These are phyloP conservation scores for Jacaranda mimosifolia DNA, from an alignment of 257 asterid genomes.

Conservation along the genomic window DNA sequence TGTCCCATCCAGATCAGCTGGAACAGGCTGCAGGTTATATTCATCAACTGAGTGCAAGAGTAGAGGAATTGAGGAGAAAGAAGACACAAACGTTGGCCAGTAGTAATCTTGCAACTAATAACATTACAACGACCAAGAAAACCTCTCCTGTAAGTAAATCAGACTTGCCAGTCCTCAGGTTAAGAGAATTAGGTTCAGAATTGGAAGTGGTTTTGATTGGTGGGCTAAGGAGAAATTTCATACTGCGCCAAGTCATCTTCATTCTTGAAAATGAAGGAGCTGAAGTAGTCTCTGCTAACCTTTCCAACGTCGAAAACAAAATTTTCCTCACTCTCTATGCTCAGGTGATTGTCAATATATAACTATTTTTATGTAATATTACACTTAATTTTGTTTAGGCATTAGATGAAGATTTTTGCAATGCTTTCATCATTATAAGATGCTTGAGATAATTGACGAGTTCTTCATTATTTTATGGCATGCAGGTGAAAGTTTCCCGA, in stretches of 20 bases:
- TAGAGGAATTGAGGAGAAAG: conserved; percentile 41
- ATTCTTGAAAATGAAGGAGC: conserved; percentile 52
- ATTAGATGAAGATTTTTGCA: no score
- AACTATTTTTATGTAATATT: no score
- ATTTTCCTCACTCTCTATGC: conserved; percentile 46
- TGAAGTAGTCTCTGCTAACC: conserved; percentile 41
- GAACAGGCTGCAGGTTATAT: conserved; percentile 47
- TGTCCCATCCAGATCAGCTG: conserved; percentile 49
- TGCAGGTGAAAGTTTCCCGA: conserved; percentile 32
- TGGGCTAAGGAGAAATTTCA: conserved; percentile 13
- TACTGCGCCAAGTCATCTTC: conserved; percentile 32
- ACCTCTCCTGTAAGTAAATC: neutral
- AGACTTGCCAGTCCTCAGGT: conserved; percentile 32
- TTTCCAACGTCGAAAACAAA: conserved; percentile 17
- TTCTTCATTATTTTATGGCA: conserved; percentile 1
- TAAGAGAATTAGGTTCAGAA: conserved; percentile 40
- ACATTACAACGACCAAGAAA: no score
- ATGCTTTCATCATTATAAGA: neutral
- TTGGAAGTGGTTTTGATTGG: conserved; percentile 47
- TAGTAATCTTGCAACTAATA: no score
- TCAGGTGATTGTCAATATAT: conserved; percentile 39
- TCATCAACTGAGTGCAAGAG: conserved; percentile 37
- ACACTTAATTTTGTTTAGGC: no score
- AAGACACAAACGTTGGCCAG: conserved; percentile 29
- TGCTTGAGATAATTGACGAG: neutral